Evolutionary conservation across 371 early-diverging fungal species (phyloP).

Genomic region (Synchytrium microbalum): DNA sequence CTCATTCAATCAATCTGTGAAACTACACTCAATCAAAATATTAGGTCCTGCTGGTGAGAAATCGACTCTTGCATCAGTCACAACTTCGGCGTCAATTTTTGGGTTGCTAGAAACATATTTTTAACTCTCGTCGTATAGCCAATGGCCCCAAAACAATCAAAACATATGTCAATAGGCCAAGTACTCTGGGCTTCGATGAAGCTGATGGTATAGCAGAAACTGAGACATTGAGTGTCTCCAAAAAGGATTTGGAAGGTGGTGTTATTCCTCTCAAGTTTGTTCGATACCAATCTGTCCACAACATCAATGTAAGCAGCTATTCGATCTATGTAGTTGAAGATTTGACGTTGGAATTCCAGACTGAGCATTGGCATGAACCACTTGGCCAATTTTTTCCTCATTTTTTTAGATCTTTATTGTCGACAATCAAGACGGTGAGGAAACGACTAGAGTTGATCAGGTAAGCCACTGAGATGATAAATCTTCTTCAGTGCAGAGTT

Average conservation of each 20-base stretch:
- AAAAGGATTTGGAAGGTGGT: slow-evolving; percentile 58
- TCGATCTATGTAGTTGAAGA: too few relatives aligned
- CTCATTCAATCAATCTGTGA: slow-evolving; percentile 84
- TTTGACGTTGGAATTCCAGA: too few relatives aligned
- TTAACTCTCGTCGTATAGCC: slow-evolving; percentile 36
- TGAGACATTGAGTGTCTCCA: slow-evolving; percentile 61
- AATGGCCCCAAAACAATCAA: slow-evolving; percentile 81
- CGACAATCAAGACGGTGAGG: neutral
- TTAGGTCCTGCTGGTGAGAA: slow-evolving; percentile 46
- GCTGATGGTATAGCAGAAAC: slow-evolving; percentile 64
- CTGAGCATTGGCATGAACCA: too few relatives aligned
- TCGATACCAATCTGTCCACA: slow-evolving; percentile 79
- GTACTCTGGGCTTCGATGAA: slow-evolving; percentile 80
- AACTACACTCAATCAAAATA: slow-evolving; percentile 80
- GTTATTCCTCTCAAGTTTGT: slow-evolving; percentile 70
- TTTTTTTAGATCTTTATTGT: too few relatives aligned
- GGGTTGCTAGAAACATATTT: too few relatives aligned
- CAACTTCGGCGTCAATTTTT: too few relatives aligned
- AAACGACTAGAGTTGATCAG: neutral
- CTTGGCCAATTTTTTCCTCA: too few relatives aligned
- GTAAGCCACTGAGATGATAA: neutral
- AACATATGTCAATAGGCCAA: slow-evolving; percentile 66
- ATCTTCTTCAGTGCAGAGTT: neutral
- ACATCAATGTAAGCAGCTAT: slow-evolving; percentile 29
- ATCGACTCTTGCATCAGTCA: neutral